phyloP scores from a whole-genome alignment of 1,284 basidiomycete species.

The Pseudozyma thailandica region DNA sequence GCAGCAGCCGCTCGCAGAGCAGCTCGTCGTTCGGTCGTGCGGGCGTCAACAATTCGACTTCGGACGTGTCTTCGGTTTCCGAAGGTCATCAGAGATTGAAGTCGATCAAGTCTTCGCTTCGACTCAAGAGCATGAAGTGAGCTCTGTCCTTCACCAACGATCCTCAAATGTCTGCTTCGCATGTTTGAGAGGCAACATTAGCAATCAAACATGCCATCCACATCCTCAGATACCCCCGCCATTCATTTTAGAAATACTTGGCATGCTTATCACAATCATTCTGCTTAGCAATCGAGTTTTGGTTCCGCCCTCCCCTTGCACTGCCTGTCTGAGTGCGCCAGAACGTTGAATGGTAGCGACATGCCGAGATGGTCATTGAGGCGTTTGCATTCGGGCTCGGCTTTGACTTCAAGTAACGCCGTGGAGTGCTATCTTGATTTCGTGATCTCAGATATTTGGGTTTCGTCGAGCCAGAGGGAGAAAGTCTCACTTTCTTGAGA shows the following conservation, averaged over 20 bases:
- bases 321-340: too few relatives aligned
- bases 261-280: background rate
- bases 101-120: constrained; percentile 35
- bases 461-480: too few relatives aligned
- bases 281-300: background rate
- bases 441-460: too few relatives aligned
- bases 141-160: background rate
- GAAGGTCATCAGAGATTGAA: constrained; percentile 26
- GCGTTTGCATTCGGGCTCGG: too few relatives aligned
- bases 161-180: background rate
- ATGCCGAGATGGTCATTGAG: too few relatives aligned
- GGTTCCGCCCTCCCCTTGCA: background rate
- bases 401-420: too few relatives aligned
- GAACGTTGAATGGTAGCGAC: too few relatives aligned
- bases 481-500: too few relatives aligned
- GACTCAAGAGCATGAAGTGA: constrained; percentile 29
- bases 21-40: background rate
- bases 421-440: too few relatives aligned
- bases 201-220: background rate
- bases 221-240: background rate
- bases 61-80: constrained; percentile 21
- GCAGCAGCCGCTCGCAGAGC: constrained; percentile 5
- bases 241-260: background rate
- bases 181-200: background rate
- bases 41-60: constrained; percentile 9